These are phyloP conservation scores for Chenopodium suecicum DNA, from an alignment of 148 eudicot genomes.

Conservation along the genomic window DNA sequence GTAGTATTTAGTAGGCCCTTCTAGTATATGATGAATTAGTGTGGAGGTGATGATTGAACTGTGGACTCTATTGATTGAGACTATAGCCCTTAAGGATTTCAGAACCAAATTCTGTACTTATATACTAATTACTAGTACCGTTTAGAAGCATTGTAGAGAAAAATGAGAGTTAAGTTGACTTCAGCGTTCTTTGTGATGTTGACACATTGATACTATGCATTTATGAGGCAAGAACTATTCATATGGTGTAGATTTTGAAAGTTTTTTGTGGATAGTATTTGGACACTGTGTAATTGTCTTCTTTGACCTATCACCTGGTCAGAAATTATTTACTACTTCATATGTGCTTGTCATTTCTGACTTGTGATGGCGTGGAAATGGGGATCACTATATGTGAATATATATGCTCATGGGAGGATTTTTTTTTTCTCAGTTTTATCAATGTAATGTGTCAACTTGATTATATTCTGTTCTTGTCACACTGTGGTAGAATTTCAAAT, in stretches of 20 bases:
- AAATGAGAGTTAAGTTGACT: not conserved
- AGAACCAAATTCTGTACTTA: not conserved
- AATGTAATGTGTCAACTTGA: not conserved
- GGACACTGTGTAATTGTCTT: not conserved
- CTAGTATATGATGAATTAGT: not conserved
- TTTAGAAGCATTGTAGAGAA: not conserved
- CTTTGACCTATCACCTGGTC: not conserved
- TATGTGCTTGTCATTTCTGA: not conserved
- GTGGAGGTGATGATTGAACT: not conserved
- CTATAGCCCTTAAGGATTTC: not conserved
- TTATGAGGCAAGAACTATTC: not conserved
- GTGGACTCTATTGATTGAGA: not conserved
- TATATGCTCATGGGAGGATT: not conserved
- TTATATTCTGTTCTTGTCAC: not conserved
- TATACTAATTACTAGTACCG: not conserved
- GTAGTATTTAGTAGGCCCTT: not conserved
- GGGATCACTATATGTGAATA: not conserved
- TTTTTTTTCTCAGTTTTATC: not conserved
- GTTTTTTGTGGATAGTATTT: not conserved
- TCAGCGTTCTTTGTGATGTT: slow-evolving; percentile 1
- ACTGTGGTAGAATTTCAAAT: not conserved
- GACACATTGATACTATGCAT: not conserved
- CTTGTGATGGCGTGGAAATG: not conserved
- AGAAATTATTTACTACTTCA: not conserved
- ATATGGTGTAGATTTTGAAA: not conserved